Evolutionary conservation across 169 alveolate species (phyloP).

Genomic region (Eimeria maxima): DNA sequence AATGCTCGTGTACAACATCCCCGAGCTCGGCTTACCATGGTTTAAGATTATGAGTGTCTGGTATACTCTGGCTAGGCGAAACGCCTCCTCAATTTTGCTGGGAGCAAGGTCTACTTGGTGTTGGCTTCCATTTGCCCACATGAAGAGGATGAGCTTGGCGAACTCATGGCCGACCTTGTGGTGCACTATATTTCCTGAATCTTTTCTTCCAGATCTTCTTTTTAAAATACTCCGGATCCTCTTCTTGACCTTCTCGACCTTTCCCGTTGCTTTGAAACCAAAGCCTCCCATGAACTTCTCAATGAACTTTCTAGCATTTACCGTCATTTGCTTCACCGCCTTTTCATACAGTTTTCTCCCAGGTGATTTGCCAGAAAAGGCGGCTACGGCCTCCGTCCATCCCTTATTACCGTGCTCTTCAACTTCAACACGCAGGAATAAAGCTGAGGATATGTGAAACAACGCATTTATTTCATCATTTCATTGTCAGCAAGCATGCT

Average conservation of each 20-base stretch:
- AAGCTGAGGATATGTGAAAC: background rate
- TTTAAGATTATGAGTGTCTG: slow-evolving; percentile 40
- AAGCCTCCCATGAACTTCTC: slow-evolving; percentile 57
- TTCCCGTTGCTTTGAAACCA: background rate
- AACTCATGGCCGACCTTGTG: slow-evolving; percentile 11
- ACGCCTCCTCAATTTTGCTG: background rate
- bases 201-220: background rate
- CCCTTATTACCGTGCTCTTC: slow-evolving; percentile 55
- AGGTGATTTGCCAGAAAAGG: background rate
- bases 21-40: background rate
- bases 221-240: background rate
- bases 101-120: background rate
- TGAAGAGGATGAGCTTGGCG: slow-evolving; percentile 51
- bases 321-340: slow-evolving; percentile 20
- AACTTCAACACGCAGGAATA: slow-evolving; percentile 66
- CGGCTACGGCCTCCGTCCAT: slow-evolving; percentile 26
- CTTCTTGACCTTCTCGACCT: background rate
- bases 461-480: background rate
- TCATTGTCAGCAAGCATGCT: background rate
- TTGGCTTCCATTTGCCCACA: slow-evolving; percentile 59
- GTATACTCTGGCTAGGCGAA: slow-evolving; percentile 23
- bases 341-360: background rate
- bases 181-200: background rate
- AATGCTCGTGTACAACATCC: background rate
- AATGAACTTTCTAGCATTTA: slow-evolving; percentile 31